Conservation (phyloP, 2,329 filamentous ascomycete species). For the Akanthomyces dipterigenus region DNA sequence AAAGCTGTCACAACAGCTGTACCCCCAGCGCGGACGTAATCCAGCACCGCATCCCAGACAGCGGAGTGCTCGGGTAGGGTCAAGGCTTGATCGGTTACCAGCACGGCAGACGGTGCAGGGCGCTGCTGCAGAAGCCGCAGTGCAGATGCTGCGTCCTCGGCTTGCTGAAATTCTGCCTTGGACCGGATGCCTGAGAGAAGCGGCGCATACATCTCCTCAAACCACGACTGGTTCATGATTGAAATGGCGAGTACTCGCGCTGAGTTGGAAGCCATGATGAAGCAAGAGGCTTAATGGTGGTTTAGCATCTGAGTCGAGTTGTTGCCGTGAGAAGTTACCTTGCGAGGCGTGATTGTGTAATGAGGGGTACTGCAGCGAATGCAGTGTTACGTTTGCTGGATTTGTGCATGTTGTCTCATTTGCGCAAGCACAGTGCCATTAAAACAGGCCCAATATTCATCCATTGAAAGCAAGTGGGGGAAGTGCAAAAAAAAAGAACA, state of each 20-base stretch:
- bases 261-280: not conserved
- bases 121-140: slow-evolving; percentile 8
- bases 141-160: not conserved
- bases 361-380: too few species aligned
- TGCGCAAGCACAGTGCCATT: too few species aligned
- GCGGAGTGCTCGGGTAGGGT: not conserved
- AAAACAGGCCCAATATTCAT: too few species aligned
- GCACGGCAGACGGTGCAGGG: slow-evolving; percentile 11
- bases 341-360: too few species aligned
- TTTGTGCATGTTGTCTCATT: too few species aligned
- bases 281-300: not conserved
- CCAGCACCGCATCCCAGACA: slow-evolving; percentile 15
- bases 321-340: too few species aligned
- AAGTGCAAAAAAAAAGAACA: too few species aligned
- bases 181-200: slow-evolving; percentile 10
- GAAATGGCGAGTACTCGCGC: slow-evolving; percentile 7
- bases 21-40: slow-evolving; percentile 14
- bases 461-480: too few species aligned
- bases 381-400: too few species aligned
- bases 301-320: too few species aligned
- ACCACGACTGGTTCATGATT: slow-evolving; percentile 7
- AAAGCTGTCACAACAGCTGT: slow-evolving; percentile 16
- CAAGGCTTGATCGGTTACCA: slow-evolving; percentile 16
- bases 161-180: slow-evolving; percentile 8
- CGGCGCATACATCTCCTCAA: slow-evolving; percentile 13